A percentile compares a stretch with the other conserved stretches of the same genome.
Evolutionary conservation across 768 basidiomycete species (phyloP).

Genomic region (Leccinum disarticulatum): DNA sequence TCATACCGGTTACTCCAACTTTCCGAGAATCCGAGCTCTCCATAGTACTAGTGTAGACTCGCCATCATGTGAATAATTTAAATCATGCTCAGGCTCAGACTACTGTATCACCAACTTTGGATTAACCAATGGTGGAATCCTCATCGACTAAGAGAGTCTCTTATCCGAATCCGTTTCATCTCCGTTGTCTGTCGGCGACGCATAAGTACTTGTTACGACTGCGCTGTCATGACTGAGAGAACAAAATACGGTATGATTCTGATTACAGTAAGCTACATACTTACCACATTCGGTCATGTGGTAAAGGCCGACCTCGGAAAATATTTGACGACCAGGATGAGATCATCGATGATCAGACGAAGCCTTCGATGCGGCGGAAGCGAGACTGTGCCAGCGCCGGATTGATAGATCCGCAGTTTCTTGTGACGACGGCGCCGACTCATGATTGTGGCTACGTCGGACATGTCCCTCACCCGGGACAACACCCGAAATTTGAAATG

Average conservation of each 20-base stretch:
- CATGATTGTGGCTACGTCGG: background rate
- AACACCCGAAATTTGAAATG: background rate
- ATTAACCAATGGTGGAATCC: too few species aligned
- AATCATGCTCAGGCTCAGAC: background rate
- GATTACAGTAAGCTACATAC: too few species aligned
- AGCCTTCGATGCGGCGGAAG: background rate
- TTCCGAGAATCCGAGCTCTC: background rate
- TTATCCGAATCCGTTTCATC: background rate
- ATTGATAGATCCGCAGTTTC: background rate
- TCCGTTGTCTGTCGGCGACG: too few species aligned
- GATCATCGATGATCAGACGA: background rate
- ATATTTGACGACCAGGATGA: background rate
- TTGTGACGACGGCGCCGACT: too few species aligned
- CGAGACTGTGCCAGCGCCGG: background rate
- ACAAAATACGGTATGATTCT: too few species aligned
- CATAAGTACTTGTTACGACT: too few species aligned
- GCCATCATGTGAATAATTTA: background rate
- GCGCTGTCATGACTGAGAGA: too few species aligned
- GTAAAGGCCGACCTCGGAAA: background rate
- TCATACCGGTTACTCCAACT: background rate
- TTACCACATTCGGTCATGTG: background rate
- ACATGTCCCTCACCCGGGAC: background rate
- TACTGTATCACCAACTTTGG: too few species aligned
- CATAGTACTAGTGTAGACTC: background rate
- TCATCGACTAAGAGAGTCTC: background rate